Evolutionary conservation across 306 rosid genomes (phyloP), one percentile per base, ranked within the genome.

Genomic region (Sphenostylis stenocarpa): DNA sequence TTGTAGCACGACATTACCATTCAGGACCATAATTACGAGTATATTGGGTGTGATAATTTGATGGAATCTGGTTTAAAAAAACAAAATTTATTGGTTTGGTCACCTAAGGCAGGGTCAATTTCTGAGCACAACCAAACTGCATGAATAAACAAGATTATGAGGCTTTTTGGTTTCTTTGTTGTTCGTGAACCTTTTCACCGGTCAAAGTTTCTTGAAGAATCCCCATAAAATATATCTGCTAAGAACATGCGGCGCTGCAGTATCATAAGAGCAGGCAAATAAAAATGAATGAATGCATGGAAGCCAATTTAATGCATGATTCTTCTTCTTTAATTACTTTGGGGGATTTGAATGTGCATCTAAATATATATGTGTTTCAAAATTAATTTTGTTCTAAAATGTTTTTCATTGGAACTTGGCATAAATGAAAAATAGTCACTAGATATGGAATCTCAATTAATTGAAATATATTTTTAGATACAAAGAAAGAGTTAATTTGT

Each of bases 161-260:
- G 52, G 44, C 21, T 19, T 31, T 60, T 80, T 66, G 73, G 52
- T 58, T 23, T 78, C 23, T 71, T 61, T 69, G 53, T 39, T 29
- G 4, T 34, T 6, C 51, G 43, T 77, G 38, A 57, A 72, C 75
- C 75, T 24, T 73, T 73, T 73, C 36, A 15, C 63, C 34, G 75
- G 85, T 83, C 92, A 85, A 85, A 74, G 31, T 84, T 88, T 76
- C 71, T 86, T 44, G 23, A 47, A 67, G 80, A 47, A 84, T 80
- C 87, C 84, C 88, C 85, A 61, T 58, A 65, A 79, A 61, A 75
- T 60, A 75, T 79, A 51, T 65, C 73, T 53, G 62, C 70, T n/a
- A 24, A 31, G 31, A 84, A 72, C 84, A 48, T 19, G 80, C 67
- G 67, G 53, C 45, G 58, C 49, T 60, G 28, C 72, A 67, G 34